Evolutionary conservation across 2,329 filamentous ascomycete genomes (phyloP).

Genomic region (Aspergillus awamori): DNA sequence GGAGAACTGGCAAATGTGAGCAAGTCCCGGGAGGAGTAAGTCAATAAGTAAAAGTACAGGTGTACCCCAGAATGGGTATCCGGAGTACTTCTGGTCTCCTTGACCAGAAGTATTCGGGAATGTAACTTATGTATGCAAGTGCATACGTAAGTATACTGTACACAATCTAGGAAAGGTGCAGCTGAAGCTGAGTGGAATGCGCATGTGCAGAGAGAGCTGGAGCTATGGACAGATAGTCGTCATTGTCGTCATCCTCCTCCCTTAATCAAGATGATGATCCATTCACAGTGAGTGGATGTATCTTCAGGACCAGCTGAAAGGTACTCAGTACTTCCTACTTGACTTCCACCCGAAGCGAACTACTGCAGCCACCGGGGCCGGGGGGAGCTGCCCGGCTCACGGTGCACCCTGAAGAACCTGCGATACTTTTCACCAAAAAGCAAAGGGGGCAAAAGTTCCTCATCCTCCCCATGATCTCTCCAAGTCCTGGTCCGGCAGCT

Average conservation of each 20-base stretch:
- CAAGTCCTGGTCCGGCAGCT: conserved; percentile 12
- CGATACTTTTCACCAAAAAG: not conserved
- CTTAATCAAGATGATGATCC: conserved; percentile 4
- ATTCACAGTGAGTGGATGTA: not conserved
- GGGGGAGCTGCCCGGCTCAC: not conserved
- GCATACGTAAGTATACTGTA: not conserved
- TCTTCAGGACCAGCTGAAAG: not conserved
- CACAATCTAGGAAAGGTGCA: not conserved
- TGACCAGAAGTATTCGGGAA: not conserved
- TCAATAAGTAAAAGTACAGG: not conserved
- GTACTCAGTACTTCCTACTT: not conserved
- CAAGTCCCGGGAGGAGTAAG: too few relatives aligned
- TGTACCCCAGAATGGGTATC: not conserved
- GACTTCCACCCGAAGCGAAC: not conserved
- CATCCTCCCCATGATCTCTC: not conserved
- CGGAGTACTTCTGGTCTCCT: not conserved
- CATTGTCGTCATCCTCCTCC: not conserved
- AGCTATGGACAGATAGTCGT: conserved; percentile 4
- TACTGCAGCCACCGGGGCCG: conserved; percentile 1
- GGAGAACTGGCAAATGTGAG: not conserved
- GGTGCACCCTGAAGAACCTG: not conserved
- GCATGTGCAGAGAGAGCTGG: not conserved
- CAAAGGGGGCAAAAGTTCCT: conserved; percentile 5
- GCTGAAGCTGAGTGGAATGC: not conserved
- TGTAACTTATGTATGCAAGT: not conserved